phyloP scores from a whole-genome alignment of 768 basidiomycete genomes.

The Boletus speciosus region DNA sequence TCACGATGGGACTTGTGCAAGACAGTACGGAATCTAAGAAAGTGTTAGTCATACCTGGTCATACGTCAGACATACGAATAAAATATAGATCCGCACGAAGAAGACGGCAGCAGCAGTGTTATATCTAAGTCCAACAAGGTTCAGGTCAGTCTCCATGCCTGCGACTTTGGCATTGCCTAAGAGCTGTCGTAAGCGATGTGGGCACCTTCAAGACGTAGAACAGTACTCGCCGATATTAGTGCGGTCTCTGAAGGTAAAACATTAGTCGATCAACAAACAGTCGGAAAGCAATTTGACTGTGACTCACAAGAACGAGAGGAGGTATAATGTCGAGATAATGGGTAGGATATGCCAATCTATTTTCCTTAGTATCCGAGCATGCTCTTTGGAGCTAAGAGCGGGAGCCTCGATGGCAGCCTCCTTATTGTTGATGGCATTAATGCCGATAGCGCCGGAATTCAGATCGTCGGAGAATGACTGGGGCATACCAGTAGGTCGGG shows the following conservation, averaged over 20 bases:
- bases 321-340: constrained; percentile 12
- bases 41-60: background rate
- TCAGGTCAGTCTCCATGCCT: constrained; percentile 40
- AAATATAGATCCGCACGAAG: constrained; percentile 24
- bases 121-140: constrained; percentile 35
- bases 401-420: background rate
- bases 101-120: constrained; percentile 39
- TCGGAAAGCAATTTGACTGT: background rate
- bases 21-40: constrained; percentile 33
- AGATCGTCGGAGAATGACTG: background rate
- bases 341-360: constrained; percentile 21
- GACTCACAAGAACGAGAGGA: constrained; percentile 20
- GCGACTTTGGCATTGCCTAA: constrained; percentile 43
- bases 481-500: constrained; percentile 1
- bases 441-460: background rate
- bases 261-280: background rate
- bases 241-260: constrained; percentile 35
- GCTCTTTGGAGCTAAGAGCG: background rate
- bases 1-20: constrained; percentile 40
- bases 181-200: constrained; percentile 2
- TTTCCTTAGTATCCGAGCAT: constrained; percentile 13
- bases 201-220: background rate
- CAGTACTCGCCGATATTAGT: constrained; percentile 39
- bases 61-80: background rate
- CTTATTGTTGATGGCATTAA: constrained; percentile 5